These are phyloP conservation scores for Atkinsonella texensis DNA, from an alignment of 2,329 filamentous ascomycete genomes.

Conservation along the genomic window DNA sequence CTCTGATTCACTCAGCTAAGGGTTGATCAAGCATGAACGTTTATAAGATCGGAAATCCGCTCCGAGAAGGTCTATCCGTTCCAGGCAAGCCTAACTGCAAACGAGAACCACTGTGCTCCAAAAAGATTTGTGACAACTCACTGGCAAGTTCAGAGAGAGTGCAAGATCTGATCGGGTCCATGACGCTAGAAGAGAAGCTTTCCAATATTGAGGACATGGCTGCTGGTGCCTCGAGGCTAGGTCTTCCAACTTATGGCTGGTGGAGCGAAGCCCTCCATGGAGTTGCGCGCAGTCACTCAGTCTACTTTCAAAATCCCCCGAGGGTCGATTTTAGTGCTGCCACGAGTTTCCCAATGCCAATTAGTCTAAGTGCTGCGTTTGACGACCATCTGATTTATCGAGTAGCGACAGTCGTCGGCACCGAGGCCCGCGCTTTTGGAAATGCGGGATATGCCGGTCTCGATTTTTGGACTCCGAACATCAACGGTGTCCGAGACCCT, in stretches of 20 bases:
- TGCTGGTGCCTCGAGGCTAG: slow-evolving; percentile 29
- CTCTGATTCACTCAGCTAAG: too few relatives aligned
- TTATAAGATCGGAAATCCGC: not conserved
- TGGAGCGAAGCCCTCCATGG: slow-evolving; percentile 54
- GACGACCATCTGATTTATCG: slow-evolving; percentile 48
- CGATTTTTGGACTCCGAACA: slow-evolving; percentile 55
- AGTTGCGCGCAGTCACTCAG: slow-evolving; percentile 30
- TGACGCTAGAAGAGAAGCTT: not conserved
- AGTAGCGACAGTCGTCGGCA: slow-evolving; percentile 43
- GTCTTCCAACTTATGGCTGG: slow-evolving; percentile 46
- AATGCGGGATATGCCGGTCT: slow-evolving; percentile 44
- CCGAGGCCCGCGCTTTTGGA: slow-evolving; percentile 52
- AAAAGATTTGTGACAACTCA: slow-evolving; percentile 34
- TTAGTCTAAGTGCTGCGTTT: slow-evolving; percentile 49
- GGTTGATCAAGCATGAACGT: not conserved
- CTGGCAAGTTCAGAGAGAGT: slow-evolving; percentile 15
- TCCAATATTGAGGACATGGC: slow-evolving; percentile 2
- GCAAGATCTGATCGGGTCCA: slow-evolving; percentile 15
- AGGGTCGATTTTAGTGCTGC: slow-evolving; percentile 37
- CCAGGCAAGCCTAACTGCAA: slow-evolving; percentile 11
- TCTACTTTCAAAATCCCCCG: slow-evolving; percentile 12
- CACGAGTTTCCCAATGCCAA: slow-evolving; percentile 54
- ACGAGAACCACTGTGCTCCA: slow-evolving; percentile 16
- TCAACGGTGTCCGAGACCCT: slow-evolving; percentile 53
- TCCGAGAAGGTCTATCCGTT: not conserved